These are phyloP conservation scores for Chrysoporthe cubensis DNA, from an alignment of 2,329 filamentous ascomycete genomes.

Conservation along the genomic window DNA sequence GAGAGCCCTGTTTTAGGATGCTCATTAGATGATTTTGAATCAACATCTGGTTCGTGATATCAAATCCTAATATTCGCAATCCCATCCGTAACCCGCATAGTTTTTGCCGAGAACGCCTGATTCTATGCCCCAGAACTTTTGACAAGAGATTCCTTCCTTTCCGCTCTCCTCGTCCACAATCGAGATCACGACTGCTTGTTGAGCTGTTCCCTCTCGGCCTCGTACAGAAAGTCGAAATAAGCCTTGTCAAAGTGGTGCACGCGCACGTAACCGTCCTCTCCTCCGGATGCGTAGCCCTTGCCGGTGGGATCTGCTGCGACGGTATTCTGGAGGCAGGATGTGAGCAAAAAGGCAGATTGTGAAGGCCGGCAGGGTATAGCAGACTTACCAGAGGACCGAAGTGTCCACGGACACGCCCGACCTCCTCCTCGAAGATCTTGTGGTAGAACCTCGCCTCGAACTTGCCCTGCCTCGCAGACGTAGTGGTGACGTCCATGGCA, in stretches of 20 bases:
- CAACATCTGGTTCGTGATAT: constrained; percentile 18
- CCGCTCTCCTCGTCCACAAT: neutral
- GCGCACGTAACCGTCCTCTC: constrained; percentile 97
- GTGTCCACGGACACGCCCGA: constrained; percentile 94
- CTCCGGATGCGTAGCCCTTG: constrained; percentile 90
- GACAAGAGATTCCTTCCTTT: constrained; percentile 21
- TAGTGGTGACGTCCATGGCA: constrained; percentile 98
- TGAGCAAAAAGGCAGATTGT: neutral
- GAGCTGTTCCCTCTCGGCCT: constrained; percentile 86
- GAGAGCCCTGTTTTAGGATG: constrained; percentile 7
- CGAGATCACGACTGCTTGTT: constrained; percentile 44
- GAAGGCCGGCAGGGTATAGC: neutral
- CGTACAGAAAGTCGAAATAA: constrained; percentile 98
- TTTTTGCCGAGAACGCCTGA: constrained; percentile 28
- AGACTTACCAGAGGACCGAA: constrained; percentile 77
- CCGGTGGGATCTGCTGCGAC: constrained; percentile 92
- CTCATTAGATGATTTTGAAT: constrained; percentile 21
- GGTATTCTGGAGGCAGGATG: constrained; percentile 65
- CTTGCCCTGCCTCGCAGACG: constrained; percentile 91
- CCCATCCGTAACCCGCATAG: constrained; percentile 5
- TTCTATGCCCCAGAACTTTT: constrained; percentile 27
- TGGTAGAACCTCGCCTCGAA: constrained; percentile 99
- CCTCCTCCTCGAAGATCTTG: constrained; percentile 99
- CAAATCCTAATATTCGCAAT: constrained; percentile 19
- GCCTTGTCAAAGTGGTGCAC: constrained; percentile 98